Evolutionary conservation across 1,284 basidiomycete species (phyloP).

Genomic region (Garcileccinum viscosum): DNA sequence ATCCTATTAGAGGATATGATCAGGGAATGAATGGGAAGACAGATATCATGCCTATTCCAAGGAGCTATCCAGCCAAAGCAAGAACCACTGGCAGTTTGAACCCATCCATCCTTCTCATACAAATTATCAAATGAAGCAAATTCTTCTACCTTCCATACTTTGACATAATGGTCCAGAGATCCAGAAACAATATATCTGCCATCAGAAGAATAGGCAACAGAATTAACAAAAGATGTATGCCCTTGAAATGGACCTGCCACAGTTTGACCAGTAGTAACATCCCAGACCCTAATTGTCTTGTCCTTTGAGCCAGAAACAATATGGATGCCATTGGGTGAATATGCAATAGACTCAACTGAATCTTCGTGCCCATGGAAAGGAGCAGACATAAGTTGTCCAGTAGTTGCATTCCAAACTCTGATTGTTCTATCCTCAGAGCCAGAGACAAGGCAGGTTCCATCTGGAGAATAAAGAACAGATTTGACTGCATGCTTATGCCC

Average conservation of each 20-base stretch:
- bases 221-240: neutral
- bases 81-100: neutral
- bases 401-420: neutral
- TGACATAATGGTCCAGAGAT: slow-evolving; percentile 1
- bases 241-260: neutral
- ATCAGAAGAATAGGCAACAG: neutral
- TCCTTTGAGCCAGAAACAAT: neutral
- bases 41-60: neutral
- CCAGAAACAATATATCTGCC: slow-evolving; percentile 1
- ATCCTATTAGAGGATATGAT: neutral
- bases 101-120: neutral
- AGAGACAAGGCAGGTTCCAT: neutral
- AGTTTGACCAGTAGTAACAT: neutral
- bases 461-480: neutral
- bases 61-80: neutral
- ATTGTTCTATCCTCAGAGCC: neutral
- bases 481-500: neutral
- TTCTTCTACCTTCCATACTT: neutral
- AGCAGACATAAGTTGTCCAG: neutral
- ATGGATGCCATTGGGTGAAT: neutral
- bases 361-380: neutral
- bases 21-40: neutral
- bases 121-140: neutral
- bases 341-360: neutral
- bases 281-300: neutral